These are phyloP conservation scores for Aspergillus texensis DNA, from an alignment of 2,329 filamentous ascomycete genomes.

Conservation along the genomic window DNA sequence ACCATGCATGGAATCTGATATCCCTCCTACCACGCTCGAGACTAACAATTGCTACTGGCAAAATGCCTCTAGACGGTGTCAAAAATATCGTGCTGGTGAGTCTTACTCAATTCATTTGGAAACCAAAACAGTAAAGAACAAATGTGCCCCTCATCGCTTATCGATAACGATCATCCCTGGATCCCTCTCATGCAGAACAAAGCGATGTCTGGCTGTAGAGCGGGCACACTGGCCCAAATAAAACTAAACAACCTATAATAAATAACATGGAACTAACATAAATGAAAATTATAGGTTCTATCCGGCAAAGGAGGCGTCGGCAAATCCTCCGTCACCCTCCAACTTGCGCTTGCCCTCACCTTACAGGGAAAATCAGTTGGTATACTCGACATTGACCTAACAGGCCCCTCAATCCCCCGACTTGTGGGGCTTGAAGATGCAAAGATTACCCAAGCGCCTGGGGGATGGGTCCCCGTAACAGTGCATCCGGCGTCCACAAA, in stretches of 20 bases:
- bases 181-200: background rate
- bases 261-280: constrained; percentile 1
- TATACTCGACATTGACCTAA: constrained; percentile 94
- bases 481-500: constrained; percentile 59
- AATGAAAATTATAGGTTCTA: constrained; percentile 58
- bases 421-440: constrained; percentile 87
- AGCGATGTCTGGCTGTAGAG: background rate
- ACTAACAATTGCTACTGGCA: constrained; percentile 4
- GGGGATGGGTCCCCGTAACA: constrained; percentile 87
- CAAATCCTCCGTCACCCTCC: constrained; percentile 96
- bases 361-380: constrained; percentile 86
- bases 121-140: constrained; percentile 11
- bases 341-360: constrained; percentile 86
- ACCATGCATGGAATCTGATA: background rate
- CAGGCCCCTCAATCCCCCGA: constrained; percentile 92
- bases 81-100: constrained; percentile 48
- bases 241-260: background rate
- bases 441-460: constrained; percentile 88
- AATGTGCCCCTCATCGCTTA: constrained; percentile 33
- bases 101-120: constrained; percentile 5
- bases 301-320: constrained; percentile 98
- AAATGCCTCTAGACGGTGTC: constrained; percentile 47
- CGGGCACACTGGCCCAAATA: background rate
- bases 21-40: background rate
- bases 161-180: constrained; percentile 37